Evolutionary conservation across 2,329 filamentous ascomycete genomes (phyloP).

Genomic region (Aspergillus pseudoterreus): DNA sequence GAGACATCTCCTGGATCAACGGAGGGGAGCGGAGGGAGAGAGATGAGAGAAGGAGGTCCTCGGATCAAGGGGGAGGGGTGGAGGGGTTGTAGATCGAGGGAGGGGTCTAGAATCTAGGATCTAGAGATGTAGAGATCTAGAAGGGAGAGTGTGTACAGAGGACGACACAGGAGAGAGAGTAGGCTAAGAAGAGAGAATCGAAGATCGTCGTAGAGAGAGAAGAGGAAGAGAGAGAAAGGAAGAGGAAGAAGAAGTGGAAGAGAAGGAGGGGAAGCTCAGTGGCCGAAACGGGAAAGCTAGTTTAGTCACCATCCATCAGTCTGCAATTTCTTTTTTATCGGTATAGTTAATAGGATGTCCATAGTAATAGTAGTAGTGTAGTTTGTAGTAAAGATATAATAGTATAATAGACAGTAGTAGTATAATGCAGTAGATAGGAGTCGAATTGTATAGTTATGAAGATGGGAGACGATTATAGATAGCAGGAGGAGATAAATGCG

Average conservation of each 20-base stretch:
- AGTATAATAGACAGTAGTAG: background rate
- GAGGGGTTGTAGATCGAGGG: too few species aligned
- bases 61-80: too few species aligned
- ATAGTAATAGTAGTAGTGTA: background rate
- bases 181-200: background rate
- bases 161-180: too few species aligned
- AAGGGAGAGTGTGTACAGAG: background rate
- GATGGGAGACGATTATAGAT: too few species aligned
- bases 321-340: too few species aligned
- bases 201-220: constrained; percentile 4
- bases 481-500: too few species aligned
- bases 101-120: too few species aligned
- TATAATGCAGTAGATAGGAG: background rate
- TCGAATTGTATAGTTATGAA: too few species aligned
- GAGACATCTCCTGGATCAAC: constrained; percentile 2
- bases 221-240: background rate
- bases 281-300: background rate
- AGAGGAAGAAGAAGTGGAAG: background rate
- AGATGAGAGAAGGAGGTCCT: background rate
- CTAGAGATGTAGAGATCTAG: too few species aligned
- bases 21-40: background rate
- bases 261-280: background rate
- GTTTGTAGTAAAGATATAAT: background rate
- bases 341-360: background rate
- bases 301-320: background rate